Percentiles rank a stretch among this genome's conserved stretches.
phyloP scores from a whole-genome alignment of 2,329 filamentous ascomycete species.

The Trichoderma simmonsii region DNA sequence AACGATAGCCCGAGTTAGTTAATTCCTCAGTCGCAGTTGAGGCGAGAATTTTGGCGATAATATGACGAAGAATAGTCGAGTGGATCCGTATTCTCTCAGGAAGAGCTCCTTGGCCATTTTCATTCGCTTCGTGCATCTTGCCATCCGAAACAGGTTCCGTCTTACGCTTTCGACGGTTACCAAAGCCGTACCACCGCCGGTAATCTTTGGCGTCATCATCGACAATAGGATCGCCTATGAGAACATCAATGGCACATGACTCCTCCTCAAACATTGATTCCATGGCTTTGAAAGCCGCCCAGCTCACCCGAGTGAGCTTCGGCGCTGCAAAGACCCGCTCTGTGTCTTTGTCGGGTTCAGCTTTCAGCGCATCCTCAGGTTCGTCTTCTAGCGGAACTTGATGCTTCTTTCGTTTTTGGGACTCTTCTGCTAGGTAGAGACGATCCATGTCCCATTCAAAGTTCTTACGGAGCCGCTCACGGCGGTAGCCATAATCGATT shows the following conservation, averaged over 20 bases:
- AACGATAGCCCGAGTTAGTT: not conserved
- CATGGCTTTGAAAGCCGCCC: not conserved
- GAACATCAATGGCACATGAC: not conserved
- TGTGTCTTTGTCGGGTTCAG: not conserved
- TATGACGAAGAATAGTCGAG: not conserved
- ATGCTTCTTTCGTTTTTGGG: not conserved
- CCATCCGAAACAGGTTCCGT: not conserved
- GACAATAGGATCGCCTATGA: not conserved
- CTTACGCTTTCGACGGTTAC: not conserved
- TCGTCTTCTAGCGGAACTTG: not conserved
- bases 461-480: slow-evolving; percentile 14
- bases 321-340: not conserved
- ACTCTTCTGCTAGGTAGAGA: slow-evolving; percentile 11
- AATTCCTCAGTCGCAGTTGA: not conserved
- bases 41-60: not conserved
- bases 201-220: not conserved
- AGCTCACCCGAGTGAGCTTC: not conserved
- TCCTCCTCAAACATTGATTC: not conserved
- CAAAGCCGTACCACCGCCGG: not conserved
- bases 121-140: not conserved
- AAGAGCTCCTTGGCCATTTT: not conserved
- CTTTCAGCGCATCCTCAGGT: not conserved
- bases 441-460: slow-evolving; percentile 22
- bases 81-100: slow-evolving; percentile 3
- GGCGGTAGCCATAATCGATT: slow-evolving; percentile 12